Percentiles rank a stretch among this genome's conserved stretches.
These are phyloP conservation scores for Phytophthora tentaculata DNA, from an alignment of 352 stramenopile genomes.

Conservation along the genomic window DNA sequence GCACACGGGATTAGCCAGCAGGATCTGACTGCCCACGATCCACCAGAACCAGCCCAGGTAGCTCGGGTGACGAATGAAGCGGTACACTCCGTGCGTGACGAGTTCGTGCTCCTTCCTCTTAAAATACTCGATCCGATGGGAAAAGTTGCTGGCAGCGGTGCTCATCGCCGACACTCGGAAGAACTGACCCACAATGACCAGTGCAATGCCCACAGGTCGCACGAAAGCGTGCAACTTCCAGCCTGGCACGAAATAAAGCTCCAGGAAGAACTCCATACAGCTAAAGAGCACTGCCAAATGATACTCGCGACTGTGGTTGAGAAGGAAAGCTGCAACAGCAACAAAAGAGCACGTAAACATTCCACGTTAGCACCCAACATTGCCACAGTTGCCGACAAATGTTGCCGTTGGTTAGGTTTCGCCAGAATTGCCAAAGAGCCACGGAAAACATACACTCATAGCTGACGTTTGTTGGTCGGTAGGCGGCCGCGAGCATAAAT, in stretches of 20 bases:
- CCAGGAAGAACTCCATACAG: conserved; percentile 92
- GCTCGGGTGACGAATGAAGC: conserved; percentile 93
- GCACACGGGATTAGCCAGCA: conserved; percentile 93
- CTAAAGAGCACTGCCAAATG: conserved; percentile 85
- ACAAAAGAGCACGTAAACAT: conserved; percentile 11
- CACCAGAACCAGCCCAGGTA: conserved; percentile 98
- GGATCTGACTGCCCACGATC: conserved; percentile 94
- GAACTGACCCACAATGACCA: conserved; percentile 87
- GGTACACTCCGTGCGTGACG: conserved; percentile 94
- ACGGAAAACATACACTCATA: conserved; percentile 75
- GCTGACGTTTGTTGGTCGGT: conserved; percentile 75
- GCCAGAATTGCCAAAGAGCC: background rate
- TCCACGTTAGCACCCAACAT: background rate
- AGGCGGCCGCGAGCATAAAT: conserved; percentile 84
- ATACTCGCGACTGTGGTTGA: conserved; percentile 93
- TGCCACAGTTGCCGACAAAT: conserved; percentile 5
- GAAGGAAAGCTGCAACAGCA: conserved; percentile 72
- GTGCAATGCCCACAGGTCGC: conserved; percentile 60
- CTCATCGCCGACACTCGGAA: conserved; percentile 93
- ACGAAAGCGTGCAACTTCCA: conserved; percentile 75
- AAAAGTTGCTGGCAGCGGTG: conserved; percentile 95
- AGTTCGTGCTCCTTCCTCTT: conserved; percentile 94
- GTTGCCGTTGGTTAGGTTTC: conserved; percentile 12
- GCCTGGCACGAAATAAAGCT: conserved; percentile 78
- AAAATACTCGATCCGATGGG: conserved; percentile 94